A percentile compares a stretch with the other conserved stretches of the same genome.
phyloP scores from a whole-genome alignment of 176 grass and related monocot genomes.

The Dactylis glomerata region DNA sequence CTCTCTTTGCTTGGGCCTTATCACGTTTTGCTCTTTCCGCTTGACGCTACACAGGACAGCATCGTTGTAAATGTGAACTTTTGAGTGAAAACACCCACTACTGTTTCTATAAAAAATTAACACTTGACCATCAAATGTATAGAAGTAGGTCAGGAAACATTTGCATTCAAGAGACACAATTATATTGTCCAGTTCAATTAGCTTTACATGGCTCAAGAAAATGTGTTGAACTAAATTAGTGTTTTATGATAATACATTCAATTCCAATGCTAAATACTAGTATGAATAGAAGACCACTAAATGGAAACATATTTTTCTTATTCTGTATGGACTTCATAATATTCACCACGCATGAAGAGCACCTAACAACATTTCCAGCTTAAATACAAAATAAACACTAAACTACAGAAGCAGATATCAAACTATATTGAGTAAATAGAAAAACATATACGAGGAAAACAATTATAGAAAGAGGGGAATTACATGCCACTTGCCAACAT shows the following conservation, averaged over 20 bases:
- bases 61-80: constrained; percentile 18
- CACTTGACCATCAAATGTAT: not conserved
- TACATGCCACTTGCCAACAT: constrained; percentile 16
- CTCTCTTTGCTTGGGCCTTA: constrained; percentile 74
- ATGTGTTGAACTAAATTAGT: not conserved
- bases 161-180: not conserved
- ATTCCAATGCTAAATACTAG: constrained; percentile 3
- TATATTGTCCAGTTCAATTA: not conserved
- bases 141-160: not conserved
- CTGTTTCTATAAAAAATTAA: not conserved
- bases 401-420: not conserved
- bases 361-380: not conserved
- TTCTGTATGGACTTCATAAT: not conserved
- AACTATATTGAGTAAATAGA: not conserved
- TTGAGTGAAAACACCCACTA: constrained; percentile 18
- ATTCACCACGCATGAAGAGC: not conserved
- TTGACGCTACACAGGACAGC: constrained; percentile 68
- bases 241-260: constrained; percentile 7
- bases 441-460: constrained; percentile 10
- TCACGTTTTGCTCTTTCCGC: constrained; percentile 81
- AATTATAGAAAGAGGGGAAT: not conserved
- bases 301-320: constrained; percentile 9
- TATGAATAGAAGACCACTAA: not conserved
- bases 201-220: not conserved
- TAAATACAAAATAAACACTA: not conserved